phyloP scores from a whole-genome alignment of 2,329 filamentous ascomycete genomes.

The Thelonectria blattea region DNA sequence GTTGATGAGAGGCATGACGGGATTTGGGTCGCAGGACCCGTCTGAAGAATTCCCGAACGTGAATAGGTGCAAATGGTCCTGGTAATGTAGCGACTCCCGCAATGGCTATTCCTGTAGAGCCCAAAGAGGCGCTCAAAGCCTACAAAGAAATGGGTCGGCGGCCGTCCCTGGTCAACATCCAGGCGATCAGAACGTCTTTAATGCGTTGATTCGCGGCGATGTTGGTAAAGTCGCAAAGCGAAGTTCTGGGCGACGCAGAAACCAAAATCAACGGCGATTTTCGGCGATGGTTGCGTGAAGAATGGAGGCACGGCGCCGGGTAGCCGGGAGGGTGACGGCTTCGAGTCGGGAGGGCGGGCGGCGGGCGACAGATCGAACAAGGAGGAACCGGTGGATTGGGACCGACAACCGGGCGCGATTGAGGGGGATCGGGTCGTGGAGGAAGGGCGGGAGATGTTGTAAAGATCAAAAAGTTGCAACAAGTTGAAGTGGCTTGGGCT shows the following conservation, averaged over 20 bases:
- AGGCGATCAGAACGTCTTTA: slow-evolving; percentile 17
- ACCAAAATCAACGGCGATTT: slow-evolving; percentile 16
- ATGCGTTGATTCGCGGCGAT: not conserved
- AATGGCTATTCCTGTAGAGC: slow-evolving; percentile 19
- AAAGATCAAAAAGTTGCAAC: not conserved
- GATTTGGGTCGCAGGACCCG: slow-evolving; percentile 18
- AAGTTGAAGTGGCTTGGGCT: not conserved
- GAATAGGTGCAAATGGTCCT: slow-evolving; percentile 17
- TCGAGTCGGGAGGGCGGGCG: slow-evolving; percentile 1
- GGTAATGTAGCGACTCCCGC: not conserved
- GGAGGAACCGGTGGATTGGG: not conserved
- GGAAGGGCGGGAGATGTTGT: not conserved
- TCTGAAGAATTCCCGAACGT: slow-evolving; percentile 26
- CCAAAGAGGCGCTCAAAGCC: slow-evolving; percentile 29
- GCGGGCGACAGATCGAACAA: slow-evolving; percentile 1
- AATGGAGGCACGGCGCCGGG: slow-evolving; percentile 11
- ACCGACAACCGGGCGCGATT: not conserved
- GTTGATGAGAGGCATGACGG: slow-evolving; percentile 70
- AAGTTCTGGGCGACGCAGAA: not conserved
- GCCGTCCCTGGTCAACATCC: slow-evolving; percentile 27
- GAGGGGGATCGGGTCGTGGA: not conserved
- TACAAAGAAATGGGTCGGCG: slow-evolving; percentile 16
- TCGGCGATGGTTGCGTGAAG: slow-evolving; percentile 8
- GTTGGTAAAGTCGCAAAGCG: not conserved
- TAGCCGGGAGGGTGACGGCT: slow-evolving; percentile 14